Conservation (phyloP, 306 rosid species). For the Fragaria iinumae region DNA sequence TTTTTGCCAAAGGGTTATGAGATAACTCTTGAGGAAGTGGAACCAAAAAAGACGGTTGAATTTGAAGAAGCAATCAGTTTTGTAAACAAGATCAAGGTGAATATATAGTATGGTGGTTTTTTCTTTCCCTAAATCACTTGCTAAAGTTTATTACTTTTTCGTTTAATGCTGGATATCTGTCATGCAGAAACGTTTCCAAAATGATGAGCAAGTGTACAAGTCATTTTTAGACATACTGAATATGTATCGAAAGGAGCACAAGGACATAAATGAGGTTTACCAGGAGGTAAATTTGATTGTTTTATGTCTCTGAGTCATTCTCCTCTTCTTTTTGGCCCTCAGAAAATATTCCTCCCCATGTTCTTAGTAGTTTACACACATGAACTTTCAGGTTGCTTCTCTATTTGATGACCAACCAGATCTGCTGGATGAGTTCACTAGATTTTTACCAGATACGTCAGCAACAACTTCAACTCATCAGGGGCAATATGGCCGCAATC, state of each 20-base stretch:
- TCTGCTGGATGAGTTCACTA: slow-evolving; percentile 83
- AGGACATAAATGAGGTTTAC: slow-evolving; percentile 85
- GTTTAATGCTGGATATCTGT: slow-evolving; percentile 23
- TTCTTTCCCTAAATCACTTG: slow-evolving; percentile 11
- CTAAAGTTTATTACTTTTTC: slow-evolving; percentile 14
- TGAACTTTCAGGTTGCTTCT: slow-evolving; percentile 60
- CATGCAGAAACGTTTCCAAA: slow-evolving; percentile 81
- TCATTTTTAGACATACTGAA: slow-evolving; percentile 93
- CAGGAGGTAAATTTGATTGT: slow-evolving; percentile 55
- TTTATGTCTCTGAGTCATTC: background rate
- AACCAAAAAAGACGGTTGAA: slow-evolving; percentile 83
- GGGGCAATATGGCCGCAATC: slow-evolving; percentile 46
- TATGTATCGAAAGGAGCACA: slow-evolving; percentile 97
- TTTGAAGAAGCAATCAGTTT: slow-evolving; percentile 97
- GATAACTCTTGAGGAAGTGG: slow-evolving; percentile 84
- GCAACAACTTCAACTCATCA: slow-evolving; percentile 65
- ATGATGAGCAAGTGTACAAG: slow-evolving; percentile 83
- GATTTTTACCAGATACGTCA: slow-evolving; percentile 85
- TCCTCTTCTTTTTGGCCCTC: background rate
- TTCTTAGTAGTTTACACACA: slow-evolving; percentile 11
- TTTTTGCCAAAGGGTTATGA: slow-evolving; percentile 96
- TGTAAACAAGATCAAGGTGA: slow-evolving; percentile 97
- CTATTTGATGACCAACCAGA: slow-evolving; percentile 78
- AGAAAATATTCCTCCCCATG: slow-evolving; percentile 1
- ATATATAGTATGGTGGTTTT: background rate